A percentile compares a stretch with the other conserved stretches of the same genome.
Conservation (phyloP, 352 stramenopile species). For the Peronospora destructor region DNA sequence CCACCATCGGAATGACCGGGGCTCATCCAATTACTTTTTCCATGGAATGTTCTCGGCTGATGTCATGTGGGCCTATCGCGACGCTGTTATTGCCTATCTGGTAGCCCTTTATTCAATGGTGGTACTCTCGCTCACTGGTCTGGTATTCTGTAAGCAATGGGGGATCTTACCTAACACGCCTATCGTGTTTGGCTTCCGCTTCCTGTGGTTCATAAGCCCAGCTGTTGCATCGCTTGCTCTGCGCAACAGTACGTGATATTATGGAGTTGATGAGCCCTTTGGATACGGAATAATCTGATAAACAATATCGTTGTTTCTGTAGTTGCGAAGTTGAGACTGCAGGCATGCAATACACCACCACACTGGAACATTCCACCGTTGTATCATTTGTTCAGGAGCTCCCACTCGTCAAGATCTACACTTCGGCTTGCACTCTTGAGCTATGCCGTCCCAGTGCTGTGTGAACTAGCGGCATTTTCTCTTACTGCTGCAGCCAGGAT, state of each 20-base stretch:
- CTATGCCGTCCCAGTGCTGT: slow-evolving; percentile 77
- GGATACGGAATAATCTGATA: neutral
- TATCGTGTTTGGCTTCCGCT: slow-evolving; percentile 46
- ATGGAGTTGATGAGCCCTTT: too few relatives aligned
- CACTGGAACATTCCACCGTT: slow-evolving; percentile 83
- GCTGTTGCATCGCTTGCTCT: slow-evolving; percentile 63
- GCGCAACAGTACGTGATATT: slow-evolving; percentile 47
- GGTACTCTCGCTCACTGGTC: slow-evolving; percentile 67
- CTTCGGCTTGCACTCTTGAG: slow-evolving; percentile 69
- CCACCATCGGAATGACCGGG: slow-evolving; percentile 62
- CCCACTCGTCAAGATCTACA: slow-evolving; percentile 63
- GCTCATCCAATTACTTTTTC: slow-evolving; percentile 82
- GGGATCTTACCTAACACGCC: slow-evolving; percentile 43
- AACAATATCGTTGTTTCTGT: slow-evolving; percentile 9
- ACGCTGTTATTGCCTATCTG: slow-evolving; percentile 76
- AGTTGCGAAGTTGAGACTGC: slow-evolving; percentile 63
- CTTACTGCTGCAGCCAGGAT: slow-evolving; percentile 82
- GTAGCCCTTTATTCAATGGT: slow-evolving; percentile 75
- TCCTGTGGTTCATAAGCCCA: slow-evolving; percentile 72
- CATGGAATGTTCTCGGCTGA: slow-evolving; percentile 85
- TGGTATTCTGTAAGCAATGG: slow-evolving; percentile 84
- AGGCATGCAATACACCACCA: slow-evolving; percentile 71
- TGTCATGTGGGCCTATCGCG: slow-evolving; percentile 75
- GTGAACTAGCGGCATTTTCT: slow-evolving; percentile 76
- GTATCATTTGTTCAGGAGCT: slow-evolving; percentile 77